phyloP scores from a whole-genome alignment of 164 flowering plant genomes.

The Umbilicus rupestris region DNA sequence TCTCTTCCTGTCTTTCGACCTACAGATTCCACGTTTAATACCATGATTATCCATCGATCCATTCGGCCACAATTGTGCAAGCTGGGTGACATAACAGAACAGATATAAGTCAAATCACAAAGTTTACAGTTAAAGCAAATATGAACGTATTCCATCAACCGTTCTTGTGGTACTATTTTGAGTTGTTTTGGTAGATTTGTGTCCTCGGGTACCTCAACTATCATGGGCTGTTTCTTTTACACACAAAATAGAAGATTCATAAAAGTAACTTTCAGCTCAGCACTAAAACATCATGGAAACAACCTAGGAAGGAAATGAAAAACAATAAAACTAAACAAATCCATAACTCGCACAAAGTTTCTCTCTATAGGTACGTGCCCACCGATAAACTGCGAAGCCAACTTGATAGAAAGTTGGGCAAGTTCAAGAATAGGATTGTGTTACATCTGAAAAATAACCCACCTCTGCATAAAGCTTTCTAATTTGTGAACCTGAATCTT shows the following conservation, averaged over 20 bases:
- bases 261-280: not conserved
- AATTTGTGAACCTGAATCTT: constrained; percentile 73
- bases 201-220: not conserved
- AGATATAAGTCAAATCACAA: not conserved
- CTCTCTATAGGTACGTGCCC: not conserved
- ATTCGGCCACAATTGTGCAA: constrained; percentile 85
- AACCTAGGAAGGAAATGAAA: not conserved
- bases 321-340: not conserved
- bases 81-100: constrained; percentile 33
- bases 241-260: not conserved
- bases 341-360: not conserved
- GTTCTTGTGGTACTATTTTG: constrained; percentile 25
- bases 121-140: not conserved
- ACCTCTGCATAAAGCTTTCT: constrained; percentile 92
- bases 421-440: not conserved
- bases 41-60: constrained; percentile 86
- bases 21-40: constrained; percentile 70
- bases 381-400: not conserved
- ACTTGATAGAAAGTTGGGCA: not conserved
- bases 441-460: not conserved
- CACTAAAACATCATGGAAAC: not conserved
- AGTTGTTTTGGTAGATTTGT: constrained; percentile 16
- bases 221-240: not conserved
- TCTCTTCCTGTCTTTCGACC: constrained; percentile 68
- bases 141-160: not conserved